Percentiles rank a stretch among this genome's conserved stretches.
Conservation (phyloP, 2,329 filamentous ascomycete species). For the Neofusicoccum parvum region DNA sequence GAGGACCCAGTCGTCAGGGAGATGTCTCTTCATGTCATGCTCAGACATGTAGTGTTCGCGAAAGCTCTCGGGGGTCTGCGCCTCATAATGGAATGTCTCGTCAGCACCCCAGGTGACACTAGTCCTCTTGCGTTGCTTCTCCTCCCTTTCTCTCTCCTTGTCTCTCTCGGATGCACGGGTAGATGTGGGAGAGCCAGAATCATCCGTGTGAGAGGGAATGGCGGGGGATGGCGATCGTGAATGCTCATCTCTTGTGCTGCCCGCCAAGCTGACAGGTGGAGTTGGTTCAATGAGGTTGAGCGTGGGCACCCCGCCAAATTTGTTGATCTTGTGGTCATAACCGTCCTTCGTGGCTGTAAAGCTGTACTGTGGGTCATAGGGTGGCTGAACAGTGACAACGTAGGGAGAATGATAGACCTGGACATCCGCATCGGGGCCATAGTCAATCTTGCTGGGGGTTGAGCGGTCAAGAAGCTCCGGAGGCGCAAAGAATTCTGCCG, state of each 20-base stretch:
- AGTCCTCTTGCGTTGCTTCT: slow-evolving; percentile 28
- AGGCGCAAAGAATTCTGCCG: slow-evolving; percentile 51
- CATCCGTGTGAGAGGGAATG: not conserved
- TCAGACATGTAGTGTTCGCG: slow-evolving; percentile 40
- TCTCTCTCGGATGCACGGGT: slow-evolving; percentile 23
- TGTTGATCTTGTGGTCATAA: slow-evolving; percentile 26
- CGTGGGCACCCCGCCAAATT: slow-evolving; percentile 52
- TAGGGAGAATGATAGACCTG: slow-evolving; percentile 47
- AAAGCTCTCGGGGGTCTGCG: slow-evolving; percentile 47
- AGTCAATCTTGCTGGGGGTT: slow-evolving; percentile 18
- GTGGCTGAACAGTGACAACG: slow-evolving; percentile 32
- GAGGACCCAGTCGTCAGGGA: slow-evolving; percentile 10
- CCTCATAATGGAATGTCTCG: slow-evolving; percentile 50
- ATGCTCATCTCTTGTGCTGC: slow-evolving; percentile 35
- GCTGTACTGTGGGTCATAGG: slow-evolving; percentile 40
- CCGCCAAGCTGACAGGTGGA: slow-evolving; percentile 53
- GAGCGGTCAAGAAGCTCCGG: slow-evolving; percentile 45
- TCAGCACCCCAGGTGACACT: slow-evolving; percentile 53
- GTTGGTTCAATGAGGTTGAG: slow-evolving; percentile 62
- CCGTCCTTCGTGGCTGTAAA: slow-evolving; percentile 46
- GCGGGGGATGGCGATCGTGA: slow-evolving; percentile 39
- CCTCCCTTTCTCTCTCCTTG: slow-evolving; percentile 28
- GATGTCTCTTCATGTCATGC: slow-evolving; percentile 23
- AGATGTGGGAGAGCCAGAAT: slow-evolving; percentile 29
- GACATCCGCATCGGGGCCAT: slow-evolving; percentile 45